Evolutionary conservation across 2,329 filamentous ascomycete genomes (phyloP), one percentile per base, ranked within the genome.

Genomic region (Talaromyces islandicus): DNA sequence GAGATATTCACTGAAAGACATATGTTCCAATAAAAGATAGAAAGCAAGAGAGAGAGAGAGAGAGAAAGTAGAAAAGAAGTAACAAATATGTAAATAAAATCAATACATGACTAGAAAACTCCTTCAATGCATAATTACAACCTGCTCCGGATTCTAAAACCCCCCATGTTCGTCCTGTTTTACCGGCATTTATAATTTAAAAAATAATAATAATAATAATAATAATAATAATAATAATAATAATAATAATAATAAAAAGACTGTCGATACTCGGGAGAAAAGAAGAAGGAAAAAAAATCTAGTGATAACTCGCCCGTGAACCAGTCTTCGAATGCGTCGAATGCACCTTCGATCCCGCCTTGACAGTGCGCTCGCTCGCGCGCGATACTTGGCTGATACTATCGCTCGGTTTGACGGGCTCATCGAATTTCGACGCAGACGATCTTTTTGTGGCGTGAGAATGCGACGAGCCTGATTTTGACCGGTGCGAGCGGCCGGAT

Each of bases 351-450:
- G 54, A 56, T 7, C 43, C 52, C 54, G 70, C 70, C 62, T 73
- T 75, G 21, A 68, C 62, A 43, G 71, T 74, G 11, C 68, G 65
- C 60, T 73, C 70, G 9, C 70, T 72, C 50, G 57, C 29, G 12
- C 50, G 48, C 19, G 57, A 75, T 30, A 75, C 70, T 65, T 77
- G 74, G 54, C 75, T 77, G 54, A 74, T 70, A 59, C 72, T 75
- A 64, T 76, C 75, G 60, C 70, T 72, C 9, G 75, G 73, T 51
- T 63, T 65, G 52, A 76, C 70, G 19, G 71, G 71, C 19, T 75
- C 72, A 32, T 77, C 75, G 61, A 73, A 74, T 61, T 71, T 57
- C 12, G 48, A 52, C 25, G 25, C 25, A 24, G 70, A 71, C 14
- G 70, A 69, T 29, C 68, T 65, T 56, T 62, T 70, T 21, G 73